Base-by-base conservation (phyloP, 176 grass and related monocot species). In the Ampelocalamus luodianensis region DNA sequence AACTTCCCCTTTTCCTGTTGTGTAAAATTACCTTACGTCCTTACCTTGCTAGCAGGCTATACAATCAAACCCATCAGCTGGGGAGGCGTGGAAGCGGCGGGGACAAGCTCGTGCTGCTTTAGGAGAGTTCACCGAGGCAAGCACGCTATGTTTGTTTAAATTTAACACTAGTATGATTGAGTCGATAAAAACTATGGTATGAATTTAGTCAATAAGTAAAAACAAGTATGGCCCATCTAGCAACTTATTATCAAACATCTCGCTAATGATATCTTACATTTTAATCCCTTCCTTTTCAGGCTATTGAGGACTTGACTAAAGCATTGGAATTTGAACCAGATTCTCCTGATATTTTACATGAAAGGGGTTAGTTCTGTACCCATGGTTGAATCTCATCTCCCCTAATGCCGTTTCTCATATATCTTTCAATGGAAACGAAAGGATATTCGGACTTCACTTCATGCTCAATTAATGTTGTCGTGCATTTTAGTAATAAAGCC, bases 301-400 rank as follows among this genome's bases (percentile, higher is more conserved):
- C 96, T 54, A 95, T 95, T 58, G 85, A 90, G 27, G 96, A 98
- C 74, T 90, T 98, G 73, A 90, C 93, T 70, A 95, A 98, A 87
- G 96, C 91, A 86, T 88, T 95, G 77, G 91, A 95, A 81, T 98
- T 90, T 83, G 96, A 98, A 87, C 93, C 91, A 83, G 92, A 92
- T 87, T 95, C 93, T 87, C 90, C 91, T 65, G 96, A 98, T 92
- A 88, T 98, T 92, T 92, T 98, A 85, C 96, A 98, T 58, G 96
- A 98, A 85, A 95, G 96, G 82, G 96, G 96, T 98, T 85, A 86
- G 83, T 86, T 54, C 17, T 70, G 20, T 72, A 65, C 23, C 34
- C 38, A 72, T 66, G 51, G 8, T 83, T 77, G 46, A 78, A 75
- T 79, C 26, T 59, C 51, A 70, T 80, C n/a, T 46, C 40, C 61